Base-by-base conservation (phyloP, 148 eudicot species). In the Linanthus parryae region DNA sequence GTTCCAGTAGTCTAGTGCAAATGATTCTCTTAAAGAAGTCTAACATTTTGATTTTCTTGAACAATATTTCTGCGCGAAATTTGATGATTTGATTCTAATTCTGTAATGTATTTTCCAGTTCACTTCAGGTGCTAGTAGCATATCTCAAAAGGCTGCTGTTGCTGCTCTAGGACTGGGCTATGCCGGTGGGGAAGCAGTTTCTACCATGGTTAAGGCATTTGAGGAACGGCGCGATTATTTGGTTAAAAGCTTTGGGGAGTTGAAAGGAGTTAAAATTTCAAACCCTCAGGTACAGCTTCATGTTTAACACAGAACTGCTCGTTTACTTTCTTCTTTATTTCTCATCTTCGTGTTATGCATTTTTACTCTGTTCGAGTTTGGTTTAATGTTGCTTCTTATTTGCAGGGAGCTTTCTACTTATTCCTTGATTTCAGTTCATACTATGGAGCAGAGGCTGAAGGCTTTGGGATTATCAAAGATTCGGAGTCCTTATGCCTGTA, bases 351-450 rank as follows among this genome's bases (percentile, higher is more conserved):
- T 5, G 17, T 28, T 44, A 36, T 31, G 21, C 38, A 1, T 7
- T 30, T 16, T 15, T 26, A 14, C 25, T 34, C 27, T n/a, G 4
- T 36, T n/a, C 17, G 19, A 1, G 6, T 13, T 40, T 3, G 13
- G 11, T 21, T 9, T 52, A 24, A 7, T 25, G 14, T 5, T 24
- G 22, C 44, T 48, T 57, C 22, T 18, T 16, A 38, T 57, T 75
- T 79, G 70, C 84, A 88, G 96, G 96, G 96, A 70, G 96, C 94
- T 54, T 88, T 88, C 72, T 88, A 88, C 70, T 78, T 88, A 22
- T 84, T 88, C 66, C 72, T 88, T 37, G 94, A 88, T 72, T 84
- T 84, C 57, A 88, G 89, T 79, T 63, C 71, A 36, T 88, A 81
- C 64, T 84, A 79, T 48, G 89, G 94, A 25, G 52, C 71, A 21